phyloP scores from a whole-genome alignment of 495 filamentous ascomycete species.

The Baudoinia panamericana region DNA sequence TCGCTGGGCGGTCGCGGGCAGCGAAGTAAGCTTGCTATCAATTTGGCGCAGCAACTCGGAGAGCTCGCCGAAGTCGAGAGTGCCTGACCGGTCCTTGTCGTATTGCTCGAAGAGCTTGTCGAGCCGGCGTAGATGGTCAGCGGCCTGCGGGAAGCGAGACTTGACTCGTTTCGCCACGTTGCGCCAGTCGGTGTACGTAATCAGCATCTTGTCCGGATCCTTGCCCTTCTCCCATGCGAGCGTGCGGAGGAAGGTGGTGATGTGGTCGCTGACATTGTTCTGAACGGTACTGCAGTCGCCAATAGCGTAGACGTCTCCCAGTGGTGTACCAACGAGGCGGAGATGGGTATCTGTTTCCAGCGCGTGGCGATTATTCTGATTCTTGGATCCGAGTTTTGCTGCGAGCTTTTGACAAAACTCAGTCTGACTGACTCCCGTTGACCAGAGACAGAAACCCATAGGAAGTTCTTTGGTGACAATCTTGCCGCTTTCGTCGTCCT shows the following conservation, averaged over 20 bases:
- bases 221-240: slow-evolving; percentile 85
- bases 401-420: slow-evolving; percentile 64
- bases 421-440: slow-evolving; percentile 82
- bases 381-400: slow-evolving; percentile 50
- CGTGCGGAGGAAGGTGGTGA: slow-evolving; percentile 75
- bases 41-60: slow-evolving; percentile 69
- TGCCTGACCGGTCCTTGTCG: slow-evolving; percentile 84
- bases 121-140: slow-evolving; percentile 72
- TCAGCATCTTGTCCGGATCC: slow-evolving; percentile 67
- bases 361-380: slow-evolving; percentile 78
- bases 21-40: slow-evolving; percentile 31
- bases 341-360: slow-evolving; percentile 93
- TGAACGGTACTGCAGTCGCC: slow-evolving; percentile 97
- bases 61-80: slow-evolving; percentile 85
- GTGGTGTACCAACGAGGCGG: slow-evolving; percentile 75
- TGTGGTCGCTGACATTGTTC: slow-evolving; percentile 82
- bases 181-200: slow-evolving; percentile 82
- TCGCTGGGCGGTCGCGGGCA: slow-evolving; percentile 64
- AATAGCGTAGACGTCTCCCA: slow-evolving; percentile 93
- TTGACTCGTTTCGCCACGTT: slow-evolving; percentile 68
- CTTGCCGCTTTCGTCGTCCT: slow-evolving; percentile 55
- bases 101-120: slow-evolving; percentile 83
- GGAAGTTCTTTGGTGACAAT: slow-evolving; percentile 80
- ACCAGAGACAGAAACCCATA: slow-evolving; percentile 96
- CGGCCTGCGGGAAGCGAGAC: slow-evolving; percentile 85